phyloP scores from a whole-genome alignment of 306 rosid genomes.

The Begonia loranthoides region DNA sequence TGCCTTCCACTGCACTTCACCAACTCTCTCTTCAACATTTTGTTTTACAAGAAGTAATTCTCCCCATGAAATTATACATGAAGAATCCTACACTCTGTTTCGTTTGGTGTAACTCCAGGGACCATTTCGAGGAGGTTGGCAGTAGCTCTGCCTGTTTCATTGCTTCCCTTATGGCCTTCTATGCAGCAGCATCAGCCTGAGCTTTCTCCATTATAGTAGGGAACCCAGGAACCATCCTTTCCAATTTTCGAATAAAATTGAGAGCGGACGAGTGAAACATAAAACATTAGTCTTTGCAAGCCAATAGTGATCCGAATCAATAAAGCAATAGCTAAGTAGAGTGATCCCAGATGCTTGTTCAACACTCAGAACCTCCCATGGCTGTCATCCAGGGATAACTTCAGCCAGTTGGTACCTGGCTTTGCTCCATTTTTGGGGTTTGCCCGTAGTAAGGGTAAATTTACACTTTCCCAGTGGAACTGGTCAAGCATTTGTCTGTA shows the following conservation, averaged over 20 bases:
- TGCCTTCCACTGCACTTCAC: slow-evolving; percentile 19
- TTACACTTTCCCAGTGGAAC: slow-evolving; percentile 57
- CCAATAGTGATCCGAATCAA: too few relatives aligned
- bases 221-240: slow-evolving; percentile 40
- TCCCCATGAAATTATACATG: not conserved
- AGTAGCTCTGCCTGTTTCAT: slow-evolving; percentile 14
- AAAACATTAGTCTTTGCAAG: not conserved
- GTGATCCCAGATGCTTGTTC: slow-evolving; percentile 47
- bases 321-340: not conserved
- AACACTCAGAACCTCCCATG: slow-evolving; percentile 90
- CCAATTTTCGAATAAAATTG: slow-evolving; percentile 30
- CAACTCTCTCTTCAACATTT: slow-evolving; percentile 6
- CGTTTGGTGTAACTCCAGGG: slow-evolving; percentile 4
- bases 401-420: slow-evolving; percentile 42
- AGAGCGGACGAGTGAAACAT: slow-evolving; percentile 3
- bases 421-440: slow-evolving; percentile 57
- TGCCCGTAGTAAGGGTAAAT: slow-evolving; percentile 48
- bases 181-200: slow-evolving; percentile 3
- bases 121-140: slow-evolving; percentile 5
- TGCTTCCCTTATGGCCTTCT: slow-evolving; percentile 14
- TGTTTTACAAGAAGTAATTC: not conserved
- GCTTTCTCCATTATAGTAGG: slow-evolving; percentile 23
- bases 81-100: not conserved
- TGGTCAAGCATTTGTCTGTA: slow-evolving; percentile 39
- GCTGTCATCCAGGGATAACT: slow-evolving; percentile 77